These are phyloP conservation scores for Pterula multifida DNA, from an alignment of 1,284 basidiomycete species.

Conservation along the genomic window DNA sequence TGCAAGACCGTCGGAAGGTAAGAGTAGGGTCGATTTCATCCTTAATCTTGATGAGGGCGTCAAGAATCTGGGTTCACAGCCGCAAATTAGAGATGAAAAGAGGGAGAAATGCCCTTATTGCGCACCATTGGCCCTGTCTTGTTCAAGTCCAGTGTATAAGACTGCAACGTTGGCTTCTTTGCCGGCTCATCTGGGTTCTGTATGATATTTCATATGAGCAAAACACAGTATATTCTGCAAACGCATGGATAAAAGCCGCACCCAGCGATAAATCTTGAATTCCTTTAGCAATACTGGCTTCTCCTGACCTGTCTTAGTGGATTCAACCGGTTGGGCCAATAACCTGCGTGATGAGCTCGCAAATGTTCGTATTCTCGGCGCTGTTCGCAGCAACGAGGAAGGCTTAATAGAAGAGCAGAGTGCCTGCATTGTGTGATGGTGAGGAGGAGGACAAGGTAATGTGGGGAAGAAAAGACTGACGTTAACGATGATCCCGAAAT, in stretches of 20 bases:
- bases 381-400: background rate
- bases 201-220: background rate
- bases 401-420: background rate
- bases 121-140: constrained; percentile 91
- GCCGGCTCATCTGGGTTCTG: constrained; percentile 94
- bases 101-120: constrained; percentile 12
- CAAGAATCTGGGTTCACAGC: constrained; percentile 52
- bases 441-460: background rate
- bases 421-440: background rate
- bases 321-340: constrained; percentile 2
- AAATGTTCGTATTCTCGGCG: background rate
- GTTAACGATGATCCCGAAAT: background rate
- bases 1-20: constrained; percentile 92
- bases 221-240: background rate
- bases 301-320: constrained; percentile 2
- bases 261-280: constrained; percentile 97
- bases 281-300: constrained; percentile 58
- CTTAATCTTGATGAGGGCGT: constrained; percentile 97
- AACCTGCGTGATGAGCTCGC: background rate
- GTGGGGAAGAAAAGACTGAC: background rate
- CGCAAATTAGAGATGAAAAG: background rate
- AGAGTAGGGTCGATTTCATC: constrained; percentile 95
- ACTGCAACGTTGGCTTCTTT: constrained; percentile 86
- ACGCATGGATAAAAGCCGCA: constrained; percentile 25
- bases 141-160: constrained; percentile 89